A percentile compares a stretch with the other conserved stretches of the same genome.
phyloP scores from a whole-genome alignment of 768 basidiomycete species.

The Mycena capillaripes region DNA sequence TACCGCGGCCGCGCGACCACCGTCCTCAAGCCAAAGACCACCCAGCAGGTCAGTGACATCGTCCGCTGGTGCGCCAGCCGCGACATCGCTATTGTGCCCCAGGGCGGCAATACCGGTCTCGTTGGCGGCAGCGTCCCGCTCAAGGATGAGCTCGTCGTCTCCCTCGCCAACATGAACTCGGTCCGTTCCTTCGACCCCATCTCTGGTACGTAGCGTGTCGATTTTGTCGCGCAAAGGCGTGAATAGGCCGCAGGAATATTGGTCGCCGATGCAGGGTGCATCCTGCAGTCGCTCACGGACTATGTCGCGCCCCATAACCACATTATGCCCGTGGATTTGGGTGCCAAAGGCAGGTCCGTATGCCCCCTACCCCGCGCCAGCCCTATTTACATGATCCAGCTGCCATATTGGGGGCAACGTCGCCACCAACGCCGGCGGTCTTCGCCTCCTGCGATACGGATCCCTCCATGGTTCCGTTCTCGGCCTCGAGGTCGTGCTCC shows the following conservation, averaged over 20 bases:
- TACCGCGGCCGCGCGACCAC: slow-evolving; percentile 88
- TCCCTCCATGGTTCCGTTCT: slow-evolving; percentile 95
- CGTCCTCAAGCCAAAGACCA: slow-evolving; percentile 90
- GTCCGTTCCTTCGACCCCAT: slow-evolving; percentile 88
- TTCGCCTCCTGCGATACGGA: slow-evolving; percentile 93
- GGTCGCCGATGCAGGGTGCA: slow-evolving; percentile 94
- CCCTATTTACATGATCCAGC: slow-evolving; percentile 51
- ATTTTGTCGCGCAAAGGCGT: background rate
- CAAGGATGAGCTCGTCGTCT: slow-evolving; percentile 89
- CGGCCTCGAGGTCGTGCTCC: slow-evolving; percentile 95
- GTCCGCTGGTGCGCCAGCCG: slow-evolving; percentile 88
- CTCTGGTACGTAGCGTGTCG: slow-evolving; percentile 67
- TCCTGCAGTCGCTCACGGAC: slow-evolving; percentile 90
- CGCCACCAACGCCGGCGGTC: slow-evolving; percentile 97
- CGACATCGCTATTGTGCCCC: slow-evolving; percentile 92
- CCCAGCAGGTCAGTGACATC: slow-evolving; percentile 89
- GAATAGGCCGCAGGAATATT: slow-evolving; percentile 74
- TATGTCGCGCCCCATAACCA: slow-evolving; percentile 89
- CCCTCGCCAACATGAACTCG: slow-evolving; percentile 83
- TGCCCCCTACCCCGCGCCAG: slow-evolving; percentile 8
- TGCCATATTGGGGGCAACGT: slow-evolving; percentile 99
- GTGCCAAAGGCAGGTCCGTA: slow-evolving; percentile 92
- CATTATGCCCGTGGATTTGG: slow-evolving; percentile 97
- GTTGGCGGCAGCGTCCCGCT: slow-evolving; percentile 96
- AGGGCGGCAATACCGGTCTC: slow-evolving; percentile 98